Evolutionary conservation across 495 filamentous ascomycete genomes (phyloP), one percentile per base, ranked within the genome.

Genomic region (Lentithecium fluviatile): DNA sequence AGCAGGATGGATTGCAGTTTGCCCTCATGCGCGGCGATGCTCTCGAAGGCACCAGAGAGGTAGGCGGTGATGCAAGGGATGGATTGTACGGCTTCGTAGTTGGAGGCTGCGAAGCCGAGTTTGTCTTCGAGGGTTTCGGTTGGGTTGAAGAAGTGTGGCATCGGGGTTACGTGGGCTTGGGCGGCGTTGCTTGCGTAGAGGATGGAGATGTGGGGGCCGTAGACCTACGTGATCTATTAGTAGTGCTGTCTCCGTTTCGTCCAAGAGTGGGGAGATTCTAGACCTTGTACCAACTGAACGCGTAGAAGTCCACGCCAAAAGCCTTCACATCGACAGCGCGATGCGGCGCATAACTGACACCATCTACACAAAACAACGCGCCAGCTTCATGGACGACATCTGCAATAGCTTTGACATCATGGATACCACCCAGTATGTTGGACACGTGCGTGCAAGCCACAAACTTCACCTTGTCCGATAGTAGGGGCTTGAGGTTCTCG

Each of bases 201-300:
- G 60, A 84, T 76, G 0, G 87, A 77, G 17, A 89, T 75, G 61
- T 90, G 88, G 2, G 88, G 88, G 0, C 86, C 87, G 70, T 84
- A 90, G 21, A 88, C 84, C 76, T 76, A 17, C 57, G 57, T 57
- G 37, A 26, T 26, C 51, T 34, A 0, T 21, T 43, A 11, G 20
- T 8, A 46, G 5, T 19, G 40, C 42, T 34, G 20, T 43, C 24
- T 52, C n/a, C 17, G 15, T 15, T 7, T 8, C 5, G 2, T 21
- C 5, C 20, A 23, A 15, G 20, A 59, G 32, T 7, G 29, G n/a
- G 25, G n/a, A 47, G 1, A 10, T n/a, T 5, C 5, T 5, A 26
- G 64, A 79, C 77, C 71, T 90, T 89, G 72, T 89, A 89, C 82
- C 88, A 91, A 2, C 79, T 83, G 63, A 89, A 85, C n/a, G 81